Base-by-base conservation (phyloP, 169 alveolate species). In the Eimeria acervulina region DNA sequence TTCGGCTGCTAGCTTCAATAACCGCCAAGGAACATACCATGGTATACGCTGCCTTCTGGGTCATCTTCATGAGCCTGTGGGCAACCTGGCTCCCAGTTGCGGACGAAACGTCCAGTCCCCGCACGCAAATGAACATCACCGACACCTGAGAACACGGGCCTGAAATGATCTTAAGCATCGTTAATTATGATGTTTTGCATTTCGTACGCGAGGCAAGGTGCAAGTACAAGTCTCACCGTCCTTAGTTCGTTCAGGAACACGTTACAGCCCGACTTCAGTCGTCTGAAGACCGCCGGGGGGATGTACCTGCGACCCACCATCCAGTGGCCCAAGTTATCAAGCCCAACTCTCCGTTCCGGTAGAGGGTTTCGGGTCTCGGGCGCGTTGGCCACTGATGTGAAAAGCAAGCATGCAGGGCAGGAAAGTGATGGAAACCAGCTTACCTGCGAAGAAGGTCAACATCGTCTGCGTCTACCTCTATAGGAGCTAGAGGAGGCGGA, bases 281-380 rank as follows among this genome's bases (percentile, higher is more conserved):
- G 96, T 51, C 96, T 70, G 94, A 95, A 97, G 38, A 97, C 97
- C 17, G 98, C 97, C 21, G 98, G 98, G 6, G 98, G 98, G 47
- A 97, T 97, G 84, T 96, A 97, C 52, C 98, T 93, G 96, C 3
- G 15, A 19, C 61, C 15, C n/a, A 23, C 28, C 83, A 72, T 12
- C 63, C 10, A 26, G 40, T n/a, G 70, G 28, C 72, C 94, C 36
- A 44, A 47, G 26, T 0, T 23, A 44, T 13, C 23, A 12, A 68
- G 23, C 55, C 0, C 47, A 31, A 33, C 44, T 33, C 51, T 36
- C 19, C 19, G 51, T 6, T 36, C 36, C 1, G 31, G 83, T 36
- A 4, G 13, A 36, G 0, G 83, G 1, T 15, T 13, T 13, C 80
- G 51, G 51, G 28, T 15, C 4, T 72, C 47, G 78, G 40, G 23